Percentiles rank a stretch among this genome's conserved stretches.
Evolutionary conservation across 1,284 basidiomycete species (phyloP).

Genomic region (Rhodotorula sp.): DNA sequence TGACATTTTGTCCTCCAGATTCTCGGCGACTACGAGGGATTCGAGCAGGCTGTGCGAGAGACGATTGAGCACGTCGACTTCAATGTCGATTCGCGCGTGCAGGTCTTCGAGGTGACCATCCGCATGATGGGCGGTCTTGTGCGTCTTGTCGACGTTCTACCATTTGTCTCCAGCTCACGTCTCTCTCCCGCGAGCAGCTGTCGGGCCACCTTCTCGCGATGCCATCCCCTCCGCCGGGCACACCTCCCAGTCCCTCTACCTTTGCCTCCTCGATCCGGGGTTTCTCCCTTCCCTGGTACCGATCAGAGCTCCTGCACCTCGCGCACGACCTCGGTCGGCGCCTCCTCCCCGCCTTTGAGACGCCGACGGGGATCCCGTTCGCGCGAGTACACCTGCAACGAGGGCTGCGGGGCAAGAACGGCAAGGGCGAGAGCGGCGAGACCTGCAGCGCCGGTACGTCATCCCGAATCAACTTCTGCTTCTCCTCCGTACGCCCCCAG

Average conservation of each 20-base stretch:
- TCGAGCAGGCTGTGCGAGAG: constrained; percentile 71
- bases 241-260: neutral
- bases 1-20: constrained; percentile 47
- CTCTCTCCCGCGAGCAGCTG: constrained; percentile 49
- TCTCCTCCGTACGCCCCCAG: neutral
- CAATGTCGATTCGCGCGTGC: constrained; percentile 65
- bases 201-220: constrained; percentile 80
- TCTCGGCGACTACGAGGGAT: constrained; percentile 68
- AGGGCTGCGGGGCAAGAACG: constrained; percentile 20
- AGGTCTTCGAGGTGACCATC: constrained; percentile 70
- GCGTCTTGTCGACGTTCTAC: neutral
- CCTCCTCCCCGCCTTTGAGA: constrained; percentile 79
- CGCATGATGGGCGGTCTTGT: constrained; percentile 68
- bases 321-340: constrained; percentile 82
- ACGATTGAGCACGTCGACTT: constrained; percentile 77
- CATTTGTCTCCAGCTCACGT: neutral
- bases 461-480: neutral
- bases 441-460: constrained; percentile 29
- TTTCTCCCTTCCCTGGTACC: constrained; percentile 46
- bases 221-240: constrained; percentile 11
- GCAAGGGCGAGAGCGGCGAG: constrained; percentile 29
- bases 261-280: constrained; percentile 29
- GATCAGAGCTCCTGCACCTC: constrained; percentile 69
- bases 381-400: constrained; percentile 77
- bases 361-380: constrained; percentile 83